A percentile compares a stretch with the other conserved stretches of the same genome.
Evolutionary conservation across 2,329 filamentous ascomycete genomes (phyloP).

Genomic region (Cryphonectria parasitica): DNA sequence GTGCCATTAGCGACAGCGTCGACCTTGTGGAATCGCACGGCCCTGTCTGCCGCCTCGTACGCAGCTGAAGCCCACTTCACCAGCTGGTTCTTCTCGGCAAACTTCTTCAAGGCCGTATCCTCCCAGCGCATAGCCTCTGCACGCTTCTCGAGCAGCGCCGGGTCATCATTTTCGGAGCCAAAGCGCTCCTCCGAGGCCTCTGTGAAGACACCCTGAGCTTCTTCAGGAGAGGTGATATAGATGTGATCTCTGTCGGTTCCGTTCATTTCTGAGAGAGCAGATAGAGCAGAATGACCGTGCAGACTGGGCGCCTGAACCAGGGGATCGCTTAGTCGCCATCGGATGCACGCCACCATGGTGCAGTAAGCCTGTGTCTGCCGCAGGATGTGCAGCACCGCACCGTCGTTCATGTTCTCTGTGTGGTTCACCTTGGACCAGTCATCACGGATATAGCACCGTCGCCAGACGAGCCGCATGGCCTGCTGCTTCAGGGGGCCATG

Average conservation of each 20-base stretch:
- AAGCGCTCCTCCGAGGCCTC: slow-evolving; percentile 66
- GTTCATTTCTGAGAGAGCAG: slow-evolving; percentile 24
- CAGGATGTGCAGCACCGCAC: slow-evolving; percentile 65
- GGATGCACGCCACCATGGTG: slow-evolving; percentile 67
- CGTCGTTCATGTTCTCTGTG: slow-evolving; percentile 74
- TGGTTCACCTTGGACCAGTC: slow-evolving; percentile 83
- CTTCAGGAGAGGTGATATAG: slow-evolving; percentile 53
- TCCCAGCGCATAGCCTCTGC: slow-evolving; percentile 74
- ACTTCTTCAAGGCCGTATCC: slow-evolving; percentile 66
- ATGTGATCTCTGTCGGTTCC: slow-evolving; percentile 48
- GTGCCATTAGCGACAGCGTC: slow-evolving; percentile 19
- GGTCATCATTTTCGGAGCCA: slow-evolving; percentile 54
- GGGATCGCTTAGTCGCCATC: slow-evolving; percentile 59
- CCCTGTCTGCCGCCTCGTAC: slow-evolving; percentile 42
- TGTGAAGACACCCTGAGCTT: slow-evolving; percentile 63
- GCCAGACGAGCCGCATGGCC: slow-evolving; percentile 74
- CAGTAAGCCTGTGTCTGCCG: slow-evolving; percentile 69
- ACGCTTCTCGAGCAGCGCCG: slow-evolving; percentile 68
- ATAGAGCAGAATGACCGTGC: slow-evolving; percentile 34
- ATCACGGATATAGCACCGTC: slow-evolving; percentile 80
- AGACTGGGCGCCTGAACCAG: slow-evolving; percentile 29
- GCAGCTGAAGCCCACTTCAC: slow-evolving; percentile 64
- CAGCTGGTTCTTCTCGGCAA: slow-evolving; percentile 70
- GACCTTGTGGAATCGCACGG: slow-evolving; percentile 16
- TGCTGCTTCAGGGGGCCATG: slow-evolving; percentile 61